phyloP scores from a whole-genome alignment of 352 stramenopile species.

The Phytophthora niederhauseri region DNA sequence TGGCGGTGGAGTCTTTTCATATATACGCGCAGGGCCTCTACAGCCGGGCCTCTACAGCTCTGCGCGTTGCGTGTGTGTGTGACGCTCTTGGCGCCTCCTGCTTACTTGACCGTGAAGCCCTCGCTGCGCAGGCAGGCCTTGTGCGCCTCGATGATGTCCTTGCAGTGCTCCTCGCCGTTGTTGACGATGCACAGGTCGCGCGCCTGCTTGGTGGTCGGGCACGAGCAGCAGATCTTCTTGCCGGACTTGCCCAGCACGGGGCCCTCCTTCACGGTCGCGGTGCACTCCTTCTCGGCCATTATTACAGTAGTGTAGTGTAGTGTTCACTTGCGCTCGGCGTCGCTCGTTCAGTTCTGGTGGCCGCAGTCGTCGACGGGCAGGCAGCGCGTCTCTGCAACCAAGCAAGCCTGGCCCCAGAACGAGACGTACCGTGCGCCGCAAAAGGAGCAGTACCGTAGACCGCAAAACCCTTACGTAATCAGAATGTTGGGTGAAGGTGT shows the following conservation, averaged over 20 bases:
- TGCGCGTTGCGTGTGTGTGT: background rate
- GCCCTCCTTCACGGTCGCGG: conserved; percentile 25
- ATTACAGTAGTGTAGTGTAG: too few species aligned
- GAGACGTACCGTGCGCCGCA: conserved; percentile 9
- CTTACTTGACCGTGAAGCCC: conserved; percentile 95
- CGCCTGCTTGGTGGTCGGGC: conserved; percentile 96
- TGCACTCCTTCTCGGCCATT: conserved; percentile 61
- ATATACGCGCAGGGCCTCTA: conserved; percentile 31
- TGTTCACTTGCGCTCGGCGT: conserved; percentile 2
- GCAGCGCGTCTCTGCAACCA: conserved; percentile 29
- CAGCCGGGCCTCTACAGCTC: background rate
- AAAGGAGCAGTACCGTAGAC: conserved; percentile 3
- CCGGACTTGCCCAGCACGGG: conserved; percentile 93
- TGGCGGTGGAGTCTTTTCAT: conserved; percentile 23
- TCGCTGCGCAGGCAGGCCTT: conserved; percentile 97
- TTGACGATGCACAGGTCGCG: conserved; percentile 93
- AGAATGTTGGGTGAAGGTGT: conserved; percentile 28
- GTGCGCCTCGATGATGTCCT: conserved; percentile 97
- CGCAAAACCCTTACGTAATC: conserved; percentile 7
- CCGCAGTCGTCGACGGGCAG: background rate
- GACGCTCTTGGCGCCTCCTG: background rate
- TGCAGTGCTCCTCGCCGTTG: conserved; percentile 93
- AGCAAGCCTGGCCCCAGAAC: conserved; percentile 23
- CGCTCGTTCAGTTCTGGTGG: conserved; percentile 28
- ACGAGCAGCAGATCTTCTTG: conserved; percentile 99